Evolutionary conservation across 1,139 yeast genomes (phyloP).

Genomic region (Yamadazyma dushanensis): DNA sequence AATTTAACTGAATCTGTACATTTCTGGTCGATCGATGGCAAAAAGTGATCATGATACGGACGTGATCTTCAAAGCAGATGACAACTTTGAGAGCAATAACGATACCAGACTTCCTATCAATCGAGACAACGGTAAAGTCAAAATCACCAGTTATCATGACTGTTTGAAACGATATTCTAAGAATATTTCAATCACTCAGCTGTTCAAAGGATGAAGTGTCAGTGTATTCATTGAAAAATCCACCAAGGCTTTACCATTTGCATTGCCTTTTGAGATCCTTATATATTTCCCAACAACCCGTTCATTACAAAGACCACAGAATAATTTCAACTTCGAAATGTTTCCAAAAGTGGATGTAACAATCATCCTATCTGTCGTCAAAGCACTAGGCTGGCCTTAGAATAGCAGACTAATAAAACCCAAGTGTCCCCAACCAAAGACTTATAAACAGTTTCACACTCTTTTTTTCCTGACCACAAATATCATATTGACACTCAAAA

Average conservation of each 20-base stretch:
- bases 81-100: constrained; percentile 20
- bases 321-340: constrained; percentile 17
- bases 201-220: neutral
- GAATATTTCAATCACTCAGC: constrained; percentile 29
- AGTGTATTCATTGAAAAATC: constrained; percentile 27
- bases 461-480: too few species aligned
- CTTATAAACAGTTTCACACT: constrained; percentile 30
- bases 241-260: constrained; percentile 49
- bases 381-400: constrained; percentile 38
- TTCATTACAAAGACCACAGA: constrained; percentile 44
- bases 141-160: constrained; percentile 59
- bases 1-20: constrained; percentile 34
- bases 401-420: constrained; percentile 37
- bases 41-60: constrained; percentile 20
- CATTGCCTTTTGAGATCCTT: constrained; percentile 34
- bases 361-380: constrained; percentile 34
- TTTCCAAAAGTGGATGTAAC: constrained; percentile 27
- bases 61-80: constrained; percentile 18
- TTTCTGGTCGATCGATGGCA: constrained; percentile 41
- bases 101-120: constrained; percentile 38
- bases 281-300: constrained; percentile 19
- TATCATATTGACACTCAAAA: too few species aligned
- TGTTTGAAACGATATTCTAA: constrained; percentile 49
- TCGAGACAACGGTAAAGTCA: constrained; percentile 51
- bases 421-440: constrained; percentile 32